A percentile compares a stretch with the other conserved stretches of the same genome.
Evolutionary conservation across 1,284 basidiomycete genomes (phyloP).

Genomic region (Pseudozyma sp.): DNA sequence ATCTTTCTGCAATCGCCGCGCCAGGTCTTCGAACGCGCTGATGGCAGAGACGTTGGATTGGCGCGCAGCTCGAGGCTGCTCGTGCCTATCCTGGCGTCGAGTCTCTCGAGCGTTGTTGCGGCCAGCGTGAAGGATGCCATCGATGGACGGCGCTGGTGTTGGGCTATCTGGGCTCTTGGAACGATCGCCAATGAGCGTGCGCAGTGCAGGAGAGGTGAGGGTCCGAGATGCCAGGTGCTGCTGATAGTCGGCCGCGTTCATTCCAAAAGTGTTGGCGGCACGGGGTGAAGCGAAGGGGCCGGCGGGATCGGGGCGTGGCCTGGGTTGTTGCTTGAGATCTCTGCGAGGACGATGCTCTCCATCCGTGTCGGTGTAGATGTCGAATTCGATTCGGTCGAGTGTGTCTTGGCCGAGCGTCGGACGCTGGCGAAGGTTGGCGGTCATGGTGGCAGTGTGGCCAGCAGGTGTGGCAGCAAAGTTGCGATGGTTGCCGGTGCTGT

Average conservation of each 20-base stretch:
- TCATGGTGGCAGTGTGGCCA: slow-evolving; percentile 39
- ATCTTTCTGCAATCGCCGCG: slow-evolving; percentile 42
- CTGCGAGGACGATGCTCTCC: slow-evolving; percentile 22
- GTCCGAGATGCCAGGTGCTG: slow-evolving; percentile 48
- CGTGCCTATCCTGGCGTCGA: slow-evolving; percentile 16
- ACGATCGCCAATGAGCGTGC: slow-evolving; percentile 48
- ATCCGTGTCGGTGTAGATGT: slow-evolving; percentile 40
- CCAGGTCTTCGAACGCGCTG: slow-evolving; percentile 46
- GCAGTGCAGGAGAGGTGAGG: slow-evolving; percentile 43
- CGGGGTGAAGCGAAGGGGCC: slow-evolving; percentile 44
- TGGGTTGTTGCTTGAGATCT: slow-evolving; percentile 5
- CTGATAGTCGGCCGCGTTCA: slow-evolving; percentile 47
- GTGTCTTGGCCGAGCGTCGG: slow-evolving; percentile 47
- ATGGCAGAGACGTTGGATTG: slow-evolving; percentile 18
- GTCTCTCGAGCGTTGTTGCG: slow-evolving; percentile 9
- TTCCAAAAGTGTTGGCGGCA: slow-evolving; percentile 35
- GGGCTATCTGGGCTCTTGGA: slow-evolving; percentile 51
- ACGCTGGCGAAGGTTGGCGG: slow-evolving; percentile 27
- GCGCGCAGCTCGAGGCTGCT: slow-evolving; percentile 23
- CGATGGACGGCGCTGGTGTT: slow-evolving; percentile 45
- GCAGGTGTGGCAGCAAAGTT: slow-evolving; percentile 47
- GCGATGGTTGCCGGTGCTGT: slow-evolving; percentile 54
- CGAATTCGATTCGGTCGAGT: slow-evolving; percentile 47
- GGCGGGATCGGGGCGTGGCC: slow-evolving; percentile 24
- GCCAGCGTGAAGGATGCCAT: slow-evolving; percentile 30